These are phyloP conservation scores for Hericium erinaceus DNA, from an alignment of 768 basidiomycete species.

Conservation along the genomic window DNA sequence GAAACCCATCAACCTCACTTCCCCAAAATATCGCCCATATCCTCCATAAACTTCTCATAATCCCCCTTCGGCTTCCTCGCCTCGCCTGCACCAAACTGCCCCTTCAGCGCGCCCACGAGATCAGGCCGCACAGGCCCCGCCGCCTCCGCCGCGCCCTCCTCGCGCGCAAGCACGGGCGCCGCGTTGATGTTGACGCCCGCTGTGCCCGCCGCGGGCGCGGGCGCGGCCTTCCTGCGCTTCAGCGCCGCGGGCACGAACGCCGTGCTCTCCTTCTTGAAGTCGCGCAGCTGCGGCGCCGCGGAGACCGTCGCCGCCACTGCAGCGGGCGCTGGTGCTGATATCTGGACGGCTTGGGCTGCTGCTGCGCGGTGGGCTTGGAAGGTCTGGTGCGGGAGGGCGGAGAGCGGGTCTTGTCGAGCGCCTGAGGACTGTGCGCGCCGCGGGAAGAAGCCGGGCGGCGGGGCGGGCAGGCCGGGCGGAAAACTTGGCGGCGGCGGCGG, in stretches of 20 bases:
- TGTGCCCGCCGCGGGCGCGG: slow-evolving; percentile 20
- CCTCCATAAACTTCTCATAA: slow-evolving; percentile 69
- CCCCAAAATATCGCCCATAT: slow-evolving; percentile 59
- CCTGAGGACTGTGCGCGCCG: slow-evolving; percentile 40
- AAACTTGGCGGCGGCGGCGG: slow-evolving; percentile 15
- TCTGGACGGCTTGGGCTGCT: slow-evolving; percentile 22
- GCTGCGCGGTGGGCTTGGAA: slow-evolving; percentile 62
- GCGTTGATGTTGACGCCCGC: slow-evolving; percentile 8
- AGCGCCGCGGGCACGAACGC: slow-evolving; percentile 80
- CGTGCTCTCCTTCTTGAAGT: slow-evolving; percentile 92
- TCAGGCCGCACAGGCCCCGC: slow-evolving; percentile 46
- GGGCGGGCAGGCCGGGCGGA: slow-evolving; percentile 18
- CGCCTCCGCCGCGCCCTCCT: slow-evolving; percentile 18
- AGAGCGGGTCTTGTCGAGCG: slow-evolving; percentile 67
- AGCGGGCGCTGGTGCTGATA: slow-evolving; percentile 29
- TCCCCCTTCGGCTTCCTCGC: slow-evolving; percentile 41
- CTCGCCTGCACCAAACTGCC: slow-evolving; percentile 41
- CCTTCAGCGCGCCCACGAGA: slow-evolving; percentile 51
- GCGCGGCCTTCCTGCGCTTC: slow-evolving; percentile 51
- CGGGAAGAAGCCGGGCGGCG: slow-evolving; percentile 49
- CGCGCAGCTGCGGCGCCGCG: slow-evolving; percentile 81
- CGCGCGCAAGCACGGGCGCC: slow-evolving; percentile 25
- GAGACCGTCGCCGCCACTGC: slow-evolving; percentile 60
- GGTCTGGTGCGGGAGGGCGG: slow-evolving; percentile 67
- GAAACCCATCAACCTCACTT: neutral